Evolutionary conservation across 495 filamentous ascomycete species (phyloP).

Genomic region (Podospora pseudocomata): DNA sequence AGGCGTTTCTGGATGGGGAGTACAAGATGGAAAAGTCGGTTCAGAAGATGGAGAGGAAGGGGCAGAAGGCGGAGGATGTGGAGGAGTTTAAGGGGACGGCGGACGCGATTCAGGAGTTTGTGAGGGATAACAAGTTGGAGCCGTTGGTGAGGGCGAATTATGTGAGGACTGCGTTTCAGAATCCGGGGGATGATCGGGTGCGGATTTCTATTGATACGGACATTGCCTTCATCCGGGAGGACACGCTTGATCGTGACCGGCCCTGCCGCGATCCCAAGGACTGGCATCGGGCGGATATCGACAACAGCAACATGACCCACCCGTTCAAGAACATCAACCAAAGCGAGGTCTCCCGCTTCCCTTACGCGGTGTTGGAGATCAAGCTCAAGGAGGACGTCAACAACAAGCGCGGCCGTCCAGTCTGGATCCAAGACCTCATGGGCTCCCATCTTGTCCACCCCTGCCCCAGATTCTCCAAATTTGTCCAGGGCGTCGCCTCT

Average conservation of each 20-base stretch:
- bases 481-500: constrained; percentile 85
- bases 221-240: constrained; percentile 88
- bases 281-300: constrained; percentile 91
- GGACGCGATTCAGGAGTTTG: constrained; percentile 72
- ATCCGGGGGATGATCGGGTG: constrained; percentile 86
- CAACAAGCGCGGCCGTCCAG: constrained; percentile 57
- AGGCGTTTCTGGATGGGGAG: constrained; percentile 78
- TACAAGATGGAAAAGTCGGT: constrained; percentile 91
- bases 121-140: constrained; percentile 71
- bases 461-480: constrained; percentile 89
- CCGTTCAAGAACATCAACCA: constrained; percentile 81
- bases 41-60: constrained; percentile 71
- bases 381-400: constrained; percentile 69
- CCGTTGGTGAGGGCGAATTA: constrained; percentile 91
- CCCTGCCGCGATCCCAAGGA: constrained; percentile 82
- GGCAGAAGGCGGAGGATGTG: constrained; percentile 57
- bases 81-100: constrained; percentile 69
- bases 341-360: constrained; percentile 89
- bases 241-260: constrained; percentile 73
- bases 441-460: constrained; percentile 86
- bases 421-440: constrained; percentile 89
- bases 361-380: constrained; percentile 87
- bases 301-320: constrained; percentile 74
- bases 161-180: constrained; percentile 92
- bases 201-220: constrained; percentile 91